Evolutionary conservation across 305 asterid genomes (phyloP), one percentile per base, ranked within the genome.

Genomic region (Solanum hybrid): DNA sequence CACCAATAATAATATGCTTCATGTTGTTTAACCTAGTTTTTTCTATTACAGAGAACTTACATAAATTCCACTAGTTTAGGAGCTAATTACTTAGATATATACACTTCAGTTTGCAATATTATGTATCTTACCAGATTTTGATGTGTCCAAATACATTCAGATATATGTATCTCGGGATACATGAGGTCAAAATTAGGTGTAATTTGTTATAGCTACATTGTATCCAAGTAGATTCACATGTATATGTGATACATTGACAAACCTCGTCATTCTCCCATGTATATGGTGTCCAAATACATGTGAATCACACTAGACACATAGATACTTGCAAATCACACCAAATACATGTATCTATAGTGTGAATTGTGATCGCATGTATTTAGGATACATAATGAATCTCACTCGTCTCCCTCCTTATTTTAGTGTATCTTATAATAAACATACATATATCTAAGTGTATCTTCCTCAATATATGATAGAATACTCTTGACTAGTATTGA

Each of bases 391-490:
- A 57, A 57, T 57, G 2, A 57, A 20, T 18, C 10, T 7, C 1
- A 0, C 67, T 57, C 10, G 0, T n/a, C 0, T 57, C 0, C 0
- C 67, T 57, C 67, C 67, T 0, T 18, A 57, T 18, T 57, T 57
- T 51, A 57, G 67, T 18, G 67, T 51, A 51, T 51, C n/a, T 6
- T 1, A 10, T 16, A 16, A 1, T 14, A 14, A 46, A 42, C 11
- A 2, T 1, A 0, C 64, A 46, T 14, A 14, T 46, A 14, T 33
- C 40, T 37, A 37, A 37, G 2, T 3, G 11, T 42, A 13, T 51
- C n/a, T 51, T 51, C 4, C n/a, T 2, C 0, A 51, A 6, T 51
- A 51, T 51, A 51, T 16, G 64, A 5, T 14, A 46, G 22, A 0
- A 5, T 14, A 46, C n/a, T 51, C 64, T 6, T 51, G 20, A 46